Percentiles rank a stretch among this genome's conserved stretches.
phyloP scores from a whole-genome alignment of 225 moss, liverwort and hornwort species.

The Polytrichum formosum region DNA sequence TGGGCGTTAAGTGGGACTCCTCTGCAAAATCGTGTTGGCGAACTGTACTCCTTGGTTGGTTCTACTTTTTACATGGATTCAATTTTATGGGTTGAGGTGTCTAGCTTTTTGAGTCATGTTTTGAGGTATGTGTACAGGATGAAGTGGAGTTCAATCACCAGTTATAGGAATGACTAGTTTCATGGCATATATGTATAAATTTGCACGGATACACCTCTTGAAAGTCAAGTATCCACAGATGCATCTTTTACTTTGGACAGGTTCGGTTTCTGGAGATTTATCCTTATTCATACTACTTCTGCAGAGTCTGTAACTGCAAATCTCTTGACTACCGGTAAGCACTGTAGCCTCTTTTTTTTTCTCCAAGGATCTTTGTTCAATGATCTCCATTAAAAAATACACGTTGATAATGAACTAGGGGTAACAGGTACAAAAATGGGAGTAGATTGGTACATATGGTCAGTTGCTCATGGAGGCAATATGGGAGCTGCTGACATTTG shows the following conservation, averaged over 20 bases:
- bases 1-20: constrained; percentile 80
- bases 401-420: too few species aligned
- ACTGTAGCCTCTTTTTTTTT: not conserved
- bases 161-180: not conserved
- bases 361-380: too few species aligned
- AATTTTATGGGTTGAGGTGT: too few species aligned
- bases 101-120: not conserved
- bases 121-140: not conserved
- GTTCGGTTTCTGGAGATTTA: constrained; percentile 59
- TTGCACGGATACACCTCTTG: too few species aligned
- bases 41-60: constrained; percentile 60
- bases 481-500: too few species aligned
- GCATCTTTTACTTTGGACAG: constrained; percentile 14
- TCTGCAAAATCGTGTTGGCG: constrained; percentile 65
- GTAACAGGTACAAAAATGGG: too few species aligned
- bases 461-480: too few species aligned
- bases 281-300: constrained; percentile 66
- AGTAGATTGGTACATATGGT: too few species aligned
- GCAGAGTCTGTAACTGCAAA: constrained; percentile 59
- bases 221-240: too few species aligned
- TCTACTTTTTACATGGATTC: not conserved
- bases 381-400: too few species aligned
- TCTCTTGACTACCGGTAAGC: constrained; percentile 56
- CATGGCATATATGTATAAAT: too few species aligned
- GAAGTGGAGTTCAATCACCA: not conserved